Base-by-base conservation (phyloP, 495 filamentous ascomycete genomes). In the Penicillium riverlandense region DNA sequence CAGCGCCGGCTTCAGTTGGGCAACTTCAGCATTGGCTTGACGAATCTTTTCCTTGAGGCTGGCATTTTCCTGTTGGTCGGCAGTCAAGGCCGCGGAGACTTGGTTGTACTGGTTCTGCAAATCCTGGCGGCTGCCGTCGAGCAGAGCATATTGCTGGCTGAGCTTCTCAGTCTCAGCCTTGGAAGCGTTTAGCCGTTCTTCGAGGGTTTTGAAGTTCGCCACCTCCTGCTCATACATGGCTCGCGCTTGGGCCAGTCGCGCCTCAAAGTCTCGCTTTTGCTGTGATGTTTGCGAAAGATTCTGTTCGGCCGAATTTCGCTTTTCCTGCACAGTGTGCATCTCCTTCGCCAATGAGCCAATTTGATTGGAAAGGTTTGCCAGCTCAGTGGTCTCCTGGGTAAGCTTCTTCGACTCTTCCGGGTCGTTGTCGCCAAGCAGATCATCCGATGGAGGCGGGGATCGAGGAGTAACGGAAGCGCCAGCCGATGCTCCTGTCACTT, bases 361-460 rank as follows among this genome's bases (percentile, higher is more conserved):
- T 61, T 97, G 91, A 61, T 95, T 97, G 6, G 90, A 96, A 43
- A 98, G 66, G 55, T 98, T 98, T 28, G 90, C 92, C n/a, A 97
- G 74, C 56, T 98, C 92, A 1, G 85, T 83, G 5, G 89, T 92
- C 62, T 98, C 92, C 45, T 80, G 82, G 0, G 82, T 90, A 37
- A 97, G 66, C 56, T 84, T 91, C 59, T 85, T 94, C 58, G 80
- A 89, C 38, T 90, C 78, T 59, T 96, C 90, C 4, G 88, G 87
- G 46, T 97, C 92, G 44, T 84, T 85, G 49, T 96, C 92, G 14
- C 94, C 92, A 8, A 97, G 78, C n/a, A 98, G 74, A 66, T 97
- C 94, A 53, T 97, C 90, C 47, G 85, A 75, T 12, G 76, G 76
- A 11, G 69, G 55, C 11, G 73, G 70, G 12, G 66, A 67, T 35